Evolutionary conservation across 1,139 yeast species (phyloP).

Genomic region (Sugiyamaella novakii): DNA sequence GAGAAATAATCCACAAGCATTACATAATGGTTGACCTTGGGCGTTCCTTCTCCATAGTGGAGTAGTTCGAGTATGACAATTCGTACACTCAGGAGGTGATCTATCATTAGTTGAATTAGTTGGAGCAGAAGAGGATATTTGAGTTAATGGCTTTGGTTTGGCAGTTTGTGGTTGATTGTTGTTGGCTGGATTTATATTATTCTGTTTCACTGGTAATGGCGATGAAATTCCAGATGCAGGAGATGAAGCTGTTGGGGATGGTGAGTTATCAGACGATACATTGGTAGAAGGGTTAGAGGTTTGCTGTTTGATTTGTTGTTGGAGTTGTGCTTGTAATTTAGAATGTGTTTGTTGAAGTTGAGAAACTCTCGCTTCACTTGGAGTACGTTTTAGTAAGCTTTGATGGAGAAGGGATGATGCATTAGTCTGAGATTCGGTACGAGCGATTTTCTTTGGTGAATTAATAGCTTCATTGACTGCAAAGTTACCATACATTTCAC

Average conservation of each 20-base stretch:
- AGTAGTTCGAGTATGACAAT: conserved; percentile 86
- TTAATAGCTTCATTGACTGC: neutral
- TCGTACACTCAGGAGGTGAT: conserved; percentile 55
- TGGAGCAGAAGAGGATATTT: conserved; percentile 18
- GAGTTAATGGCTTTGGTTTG: neutral
- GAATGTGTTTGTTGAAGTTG: conserved; percentile 6
- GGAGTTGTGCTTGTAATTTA: conserved; percentile 1
- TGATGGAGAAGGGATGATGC: conserved; percentile 31
- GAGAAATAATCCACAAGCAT: conserved; percentile 87
- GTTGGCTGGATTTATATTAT: neutral
- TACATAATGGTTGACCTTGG: conserved; percentile 86
- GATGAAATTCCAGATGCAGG: neutral
- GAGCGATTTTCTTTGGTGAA: conserved; percentile 34
- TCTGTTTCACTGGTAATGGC: neutral
- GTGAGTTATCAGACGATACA: conserved; percentile 6
- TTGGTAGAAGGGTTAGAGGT: no score
- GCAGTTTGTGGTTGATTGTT: neutral
- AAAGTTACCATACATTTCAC: conserved; percentile 21
- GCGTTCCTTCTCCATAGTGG: conserved; percentile 93
- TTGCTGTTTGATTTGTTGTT: conserved; percentile 6
- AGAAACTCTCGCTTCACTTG: conserved; percentile 13
- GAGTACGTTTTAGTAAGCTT: conserved; percentile 20
- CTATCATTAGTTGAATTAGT: conserved; percentile 9
- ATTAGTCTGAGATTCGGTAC: conserved; percentile 33
- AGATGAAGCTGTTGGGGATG: conserved; percentile 8